Evolutionary conservation across 2,329 filamentous ascomycete species (phyloP), one percentile per base, ranked within the genome.

Genomic region (Trichophyton verrucosum): DNA sequence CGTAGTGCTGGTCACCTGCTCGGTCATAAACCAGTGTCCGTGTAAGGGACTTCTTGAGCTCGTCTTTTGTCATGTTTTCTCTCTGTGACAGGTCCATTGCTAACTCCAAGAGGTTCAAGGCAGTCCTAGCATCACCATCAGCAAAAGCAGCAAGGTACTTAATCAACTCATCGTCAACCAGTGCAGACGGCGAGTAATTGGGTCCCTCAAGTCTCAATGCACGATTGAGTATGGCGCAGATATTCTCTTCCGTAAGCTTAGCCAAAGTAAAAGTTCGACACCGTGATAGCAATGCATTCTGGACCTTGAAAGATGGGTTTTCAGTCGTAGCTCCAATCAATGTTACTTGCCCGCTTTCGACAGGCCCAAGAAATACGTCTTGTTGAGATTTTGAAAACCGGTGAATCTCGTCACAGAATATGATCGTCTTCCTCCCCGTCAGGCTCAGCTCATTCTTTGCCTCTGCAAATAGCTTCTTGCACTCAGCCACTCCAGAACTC

Each of bases 361-460:
- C 92, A 0, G 92, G 92, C 15, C 87, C 89, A 1, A 99, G 78
- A 67, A 97, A 97, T 0, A 96, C 88, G 73, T 97, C 94, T 71
- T 99, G 94, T 72, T 97, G 94, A 0, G 86, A 81, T 75, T 96
- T 96, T 66, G 82, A 88, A 78, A 96, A 96, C 30, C 92, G 79
- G 74, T 96, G 91, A 56, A 96, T 94, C 77, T 97, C 94, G 75
- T 99, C 94, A 76, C 92, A 96, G 73, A 99, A 99, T 65, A 99
- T 85, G 65, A 99, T 95, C 0, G 94, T 97, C 75, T 89, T 92
- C 63, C 91, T 82, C 1, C 92, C 92, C 0, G 90, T 95, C 58
- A 97, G 77, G 0, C 80, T 77, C 55, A 91, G 76, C 71, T 97
- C 94, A 68, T 85, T 88, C 62, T 83, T 84, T 0, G 94, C 91